Conservation (phyloP, 2,329 filamentous ascomycete genomes). For the Aspergillus floridensis region DNA sequence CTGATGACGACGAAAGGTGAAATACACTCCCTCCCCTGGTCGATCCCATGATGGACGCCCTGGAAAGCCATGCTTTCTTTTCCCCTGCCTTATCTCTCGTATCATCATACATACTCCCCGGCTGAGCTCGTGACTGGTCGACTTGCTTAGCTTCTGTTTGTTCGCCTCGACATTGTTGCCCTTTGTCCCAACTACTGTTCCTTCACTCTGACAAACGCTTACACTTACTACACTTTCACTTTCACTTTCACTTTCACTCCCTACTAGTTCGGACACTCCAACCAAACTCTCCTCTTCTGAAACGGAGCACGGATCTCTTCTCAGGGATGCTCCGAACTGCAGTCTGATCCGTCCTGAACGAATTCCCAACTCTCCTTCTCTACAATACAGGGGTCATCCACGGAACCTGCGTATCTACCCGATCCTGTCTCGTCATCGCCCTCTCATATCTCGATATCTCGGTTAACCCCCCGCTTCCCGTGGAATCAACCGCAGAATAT, state of each 20-base stretch:
- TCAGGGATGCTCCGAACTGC: slow-evolving; percentile 14
- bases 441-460: slow-evolving; percentile 1
- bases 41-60: background rate
- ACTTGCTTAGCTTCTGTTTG: background rate
- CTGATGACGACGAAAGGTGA: background rate
- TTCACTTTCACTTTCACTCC: background rate
- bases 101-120: background rate
- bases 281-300: slow-evolving; percentile 24
- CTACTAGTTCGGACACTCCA: background rate
- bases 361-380: background rate
- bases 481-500: slow-evolving; percentile 22
- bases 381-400: background rate
- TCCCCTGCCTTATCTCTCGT: background rate
- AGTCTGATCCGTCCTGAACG: background rate
- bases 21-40: background rate
- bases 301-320: slow-evolving; percentile 35
- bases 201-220: background rate
- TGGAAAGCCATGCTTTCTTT: background rate
- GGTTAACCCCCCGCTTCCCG: background rate
- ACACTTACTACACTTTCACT: too few relatives aligned
- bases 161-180: background rate
- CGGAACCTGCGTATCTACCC: background rate
- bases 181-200: background rate
- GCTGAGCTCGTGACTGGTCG: background rate
- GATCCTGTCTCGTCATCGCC: background rate